These are phyloP conservation scores for Hypoxylon fuscum DNA, from an alignment of 495 filamentous ascomycete genomes.

Conservation along the genomic window DNA sequence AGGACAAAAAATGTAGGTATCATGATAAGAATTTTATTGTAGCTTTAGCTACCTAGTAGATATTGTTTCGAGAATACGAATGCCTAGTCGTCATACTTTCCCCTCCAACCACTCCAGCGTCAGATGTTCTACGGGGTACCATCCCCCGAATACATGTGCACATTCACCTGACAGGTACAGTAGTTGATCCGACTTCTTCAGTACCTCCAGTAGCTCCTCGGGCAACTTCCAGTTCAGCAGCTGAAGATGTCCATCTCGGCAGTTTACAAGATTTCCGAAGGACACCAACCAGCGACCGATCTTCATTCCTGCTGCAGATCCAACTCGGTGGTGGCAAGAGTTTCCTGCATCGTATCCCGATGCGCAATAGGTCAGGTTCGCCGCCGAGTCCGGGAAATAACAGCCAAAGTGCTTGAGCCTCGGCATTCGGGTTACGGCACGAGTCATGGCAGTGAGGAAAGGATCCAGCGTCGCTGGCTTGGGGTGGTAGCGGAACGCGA, in stretches of 20 bases:
- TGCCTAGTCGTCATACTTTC: too few species aligned
- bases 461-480: constrained; percentile 3
- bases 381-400: background rate
- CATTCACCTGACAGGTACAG: too few species aligned
- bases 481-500: background rate
- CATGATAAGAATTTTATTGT: too few species aligned
- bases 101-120: too few species aligned
- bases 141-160: too few species aligned
- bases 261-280: background rate
- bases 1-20: too few species aligned
- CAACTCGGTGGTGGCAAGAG: background rate
- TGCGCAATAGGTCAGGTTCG: background rate
- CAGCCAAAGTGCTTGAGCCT: background rate
- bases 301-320: too few species aligned
- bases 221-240: background rate
- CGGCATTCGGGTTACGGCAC: constrained; percentile 8
- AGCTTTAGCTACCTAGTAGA: too few species aligned
- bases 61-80: too few species aligned
- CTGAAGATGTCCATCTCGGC: background rate
- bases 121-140: too few species aligned
- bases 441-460: constrained; percentile 11
- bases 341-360: background rate
- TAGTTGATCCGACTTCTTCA: background rate
- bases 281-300: background rate
- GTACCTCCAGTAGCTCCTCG: background rate